These are phyloP conservation scores for Cladosporium sp. DNA, from an alignment of 2,329 filamentous ascomycete genomes.

Conservation along the genomic window DNA sequence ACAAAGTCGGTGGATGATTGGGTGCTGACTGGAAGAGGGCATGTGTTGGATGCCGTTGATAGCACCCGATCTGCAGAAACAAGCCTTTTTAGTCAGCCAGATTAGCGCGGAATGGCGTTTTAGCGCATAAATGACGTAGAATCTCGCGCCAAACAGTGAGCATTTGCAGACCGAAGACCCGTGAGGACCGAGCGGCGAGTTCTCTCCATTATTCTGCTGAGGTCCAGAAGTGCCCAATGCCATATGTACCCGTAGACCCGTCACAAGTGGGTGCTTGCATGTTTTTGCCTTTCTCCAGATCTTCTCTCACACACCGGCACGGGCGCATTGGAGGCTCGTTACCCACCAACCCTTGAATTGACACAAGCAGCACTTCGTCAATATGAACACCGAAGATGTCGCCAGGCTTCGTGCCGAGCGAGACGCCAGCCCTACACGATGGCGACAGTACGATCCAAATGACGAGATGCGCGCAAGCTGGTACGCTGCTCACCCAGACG, in stretches of 20 bases:
- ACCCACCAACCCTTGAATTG: neutral
- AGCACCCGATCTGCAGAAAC: too few species aligned
- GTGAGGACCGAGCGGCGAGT: neutral
- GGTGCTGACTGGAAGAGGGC: too few species aligned
- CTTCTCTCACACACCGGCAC: neutral
- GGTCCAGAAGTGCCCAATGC: neutral
- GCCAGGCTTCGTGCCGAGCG: constrained; percentile 10
- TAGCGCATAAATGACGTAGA: neutral
- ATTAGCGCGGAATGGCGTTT: too few species aligned
- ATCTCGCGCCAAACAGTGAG: neutral
- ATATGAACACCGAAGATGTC: constrained; percentile 11
- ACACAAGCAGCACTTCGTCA: neutral
- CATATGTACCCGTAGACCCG: neutral
- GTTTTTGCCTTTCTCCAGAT: neutral
- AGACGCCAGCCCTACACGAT: constrained; percentile 10
- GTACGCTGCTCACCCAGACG: constrained; percentile 3
- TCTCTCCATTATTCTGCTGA: neutral
- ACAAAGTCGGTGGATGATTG: too few species aligned
- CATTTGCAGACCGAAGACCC: too few species aligned
- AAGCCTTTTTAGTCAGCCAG: too few species aligned
- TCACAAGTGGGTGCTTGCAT: neutral
- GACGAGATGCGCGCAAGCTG: constrained; percentile 2
- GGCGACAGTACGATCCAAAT: constrained; percentile 11
- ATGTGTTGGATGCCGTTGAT: too few species aligned
- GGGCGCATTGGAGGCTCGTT: neutral